Conservation (phyloP, 2,329 filamentous ascomycete species). For the Cladosporium cucumerinum region DNA sequence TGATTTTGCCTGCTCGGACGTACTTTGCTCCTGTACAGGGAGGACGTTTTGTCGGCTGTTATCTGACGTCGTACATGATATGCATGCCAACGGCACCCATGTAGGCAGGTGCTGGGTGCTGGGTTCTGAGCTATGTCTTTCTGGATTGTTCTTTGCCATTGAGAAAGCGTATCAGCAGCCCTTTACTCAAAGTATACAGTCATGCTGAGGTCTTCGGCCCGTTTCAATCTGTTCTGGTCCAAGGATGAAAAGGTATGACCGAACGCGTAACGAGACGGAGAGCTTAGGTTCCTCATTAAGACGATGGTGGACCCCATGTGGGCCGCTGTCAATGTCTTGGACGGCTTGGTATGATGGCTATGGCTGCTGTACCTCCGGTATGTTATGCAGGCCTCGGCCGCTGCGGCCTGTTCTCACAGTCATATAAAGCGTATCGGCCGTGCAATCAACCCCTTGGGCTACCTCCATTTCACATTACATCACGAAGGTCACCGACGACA, state of each 20-base stretch:
- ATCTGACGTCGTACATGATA: neutral
- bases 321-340: neutral
- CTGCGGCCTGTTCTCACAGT: too few species aligned
- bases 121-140: neutral
- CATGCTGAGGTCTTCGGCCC: neutral
- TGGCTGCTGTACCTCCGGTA: neutral
- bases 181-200: neutral
- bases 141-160: neutral
- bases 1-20: neutral
- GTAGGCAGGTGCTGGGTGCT: neutral
- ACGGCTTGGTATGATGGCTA: neutral
- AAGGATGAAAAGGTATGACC: neutral
- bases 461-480: neutral
- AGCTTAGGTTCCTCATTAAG: neutral
- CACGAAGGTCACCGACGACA: neutral
- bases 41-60: neutral
- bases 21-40: neutral
- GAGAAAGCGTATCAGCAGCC: neutral
- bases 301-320: neutral
- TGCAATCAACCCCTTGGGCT: neutral
- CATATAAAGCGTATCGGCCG: neutral
- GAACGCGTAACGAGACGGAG: neutral
- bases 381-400: neutral
- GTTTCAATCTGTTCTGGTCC: neutral
- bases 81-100: neutral